Evolutionary conservation across 306 rosid genomes (phyloP).

Genomic region (Spatholobus suberectus): DNA sequence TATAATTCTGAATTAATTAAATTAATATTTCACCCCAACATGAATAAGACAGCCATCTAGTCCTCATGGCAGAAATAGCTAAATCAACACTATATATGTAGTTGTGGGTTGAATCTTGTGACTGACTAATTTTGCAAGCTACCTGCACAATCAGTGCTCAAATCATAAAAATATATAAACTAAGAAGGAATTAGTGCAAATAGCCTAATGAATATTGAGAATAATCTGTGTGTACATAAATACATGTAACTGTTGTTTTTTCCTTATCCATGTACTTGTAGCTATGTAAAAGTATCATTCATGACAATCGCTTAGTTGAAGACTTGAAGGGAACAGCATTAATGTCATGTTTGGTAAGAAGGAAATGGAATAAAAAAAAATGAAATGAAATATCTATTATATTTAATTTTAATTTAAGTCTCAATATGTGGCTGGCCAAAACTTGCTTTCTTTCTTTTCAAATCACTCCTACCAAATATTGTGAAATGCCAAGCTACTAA

Average conservation of each 20-base stretch:
- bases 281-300: slow-evolving; percentile 24
- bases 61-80: slow-evolving; percentile 4
- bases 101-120: slow-evolving; percentile 20
- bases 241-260: background rate
- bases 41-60: slow-evolving; percentile 33
- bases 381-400: background rate
- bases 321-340: slow-evolving; percentile 36
- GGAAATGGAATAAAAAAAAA: background rate
- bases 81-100: background rate
- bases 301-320: slow-evolving; percentile 19
- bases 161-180: background rate
- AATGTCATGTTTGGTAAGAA: slow-evolving; percentile 39
- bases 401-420: background rate
- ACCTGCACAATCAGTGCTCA: slow-evolving; percentile 12
- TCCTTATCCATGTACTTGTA: slow-evolving; percentile 3
- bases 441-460: slow-evolving; percentile 30
- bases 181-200: slow-evolving; percentile 22
- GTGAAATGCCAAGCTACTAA: slow-evolving; percentile 37
- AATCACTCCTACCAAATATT: slow-evolving; percentile 41
- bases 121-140: slow-evolving; percentile 24
- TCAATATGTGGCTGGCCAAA: slow-evolving; percentile 2
- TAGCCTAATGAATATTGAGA: background rate
- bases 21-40: slow-evolving; percentile 36
- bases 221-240: slow-evolving; percentile 1
- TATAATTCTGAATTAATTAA: slow-evolving; percentile 4